These are phyloP conservation scores for Trichoderma semiorbis DNA, from an alignment of 2,329 filamentous ascomycete genomes.

Conservation along the genomic window DNA sequence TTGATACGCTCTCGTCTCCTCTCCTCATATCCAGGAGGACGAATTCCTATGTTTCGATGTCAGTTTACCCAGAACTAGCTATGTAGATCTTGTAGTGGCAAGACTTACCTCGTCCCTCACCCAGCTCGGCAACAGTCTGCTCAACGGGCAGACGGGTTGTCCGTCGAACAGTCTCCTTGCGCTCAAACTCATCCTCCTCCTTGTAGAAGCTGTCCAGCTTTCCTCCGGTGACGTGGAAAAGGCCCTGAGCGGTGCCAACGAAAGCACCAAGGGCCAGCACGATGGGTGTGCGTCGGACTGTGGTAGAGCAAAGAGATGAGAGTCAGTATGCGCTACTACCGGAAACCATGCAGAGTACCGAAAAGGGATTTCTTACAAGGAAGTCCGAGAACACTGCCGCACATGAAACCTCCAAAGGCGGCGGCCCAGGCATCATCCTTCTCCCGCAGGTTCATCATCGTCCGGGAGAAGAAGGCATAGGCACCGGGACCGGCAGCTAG, in stretches of 20 bases:
- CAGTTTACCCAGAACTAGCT: neutral
- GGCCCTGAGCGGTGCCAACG: conserved; percentile 55
- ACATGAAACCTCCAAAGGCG: conserved; percentile 71
- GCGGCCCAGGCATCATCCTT: conserved; percentile 77
- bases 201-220: conserved; percentile 51
- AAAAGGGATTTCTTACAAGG: too few species aligned
- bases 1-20: conserved; percentile 76
- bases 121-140: conserved; percentile 76
- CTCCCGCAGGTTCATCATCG: conserved; percentile 79
- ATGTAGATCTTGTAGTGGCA: neutral
- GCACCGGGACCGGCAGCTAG: conserved; percentile 60
- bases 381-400: conserved; percentile 69
- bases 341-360: neutral
- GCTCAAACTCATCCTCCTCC: conserved; percentile 67
- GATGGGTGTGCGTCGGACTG: conserved; percentile 58
- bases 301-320: neutral
- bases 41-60: conserved; percentile 59
- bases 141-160: conserved; percentile 70
- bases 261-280: conserved; percentile 63
- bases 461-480: conserved; percentile 73
- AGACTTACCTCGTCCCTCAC: conserved; percentile 77
- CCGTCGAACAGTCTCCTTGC: conserved; percentile 70
- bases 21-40: conserved; percentile 79
- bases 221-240: conserved; percentile 67
- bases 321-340: neutral